phyloP scores from a whole-genome alignment of 805 yeast species.

The Metschnikowia proteae region DNA sequence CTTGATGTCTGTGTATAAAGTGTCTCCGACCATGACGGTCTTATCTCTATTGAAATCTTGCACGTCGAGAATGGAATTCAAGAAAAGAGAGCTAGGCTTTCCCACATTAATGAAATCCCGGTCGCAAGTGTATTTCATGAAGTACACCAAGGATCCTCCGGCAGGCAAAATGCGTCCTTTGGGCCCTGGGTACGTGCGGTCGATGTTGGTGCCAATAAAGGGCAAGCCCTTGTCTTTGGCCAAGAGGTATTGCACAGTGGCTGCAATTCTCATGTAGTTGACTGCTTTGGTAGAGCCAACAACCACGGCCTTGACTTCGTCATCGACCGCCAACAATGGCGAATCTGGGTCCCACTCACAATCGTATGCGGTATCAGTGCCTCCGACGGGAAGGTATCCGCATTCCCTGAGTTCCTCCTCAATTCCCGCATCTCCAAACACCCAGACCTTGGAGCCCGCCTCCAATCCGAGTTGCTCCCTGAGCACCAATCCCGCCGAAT shows the following conservation, averaged over 20 bases:
- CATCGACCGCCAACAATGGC: slow-evolving; percentile 30
- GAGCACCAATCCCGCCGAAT: slow-evolving; percentile 31
- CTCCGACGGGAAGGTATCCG: slow-evolving; percentile 36
- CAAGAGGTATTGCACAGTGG: slow-evolving; percentile 36
- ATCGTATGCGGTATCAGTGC: slow-evolving; percentile 28
- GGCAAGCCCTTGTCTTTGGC: slow-evolving; percentile 30
- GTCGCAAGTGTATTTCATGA: slow-evolving; percentile 33
- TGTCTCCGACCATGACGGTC: slow-evolving; percentile 41
- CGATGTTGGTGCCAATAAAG: slow-evolving; percentile 41
- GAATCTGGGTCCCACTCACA: slow-evolving; percentile 23
- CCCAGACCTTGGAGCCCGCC: slow-evolving; percentile 36
- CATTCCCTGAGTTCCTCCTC: slow-evolving; percentile 30
- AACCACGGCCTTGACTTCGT: slow-evolving; percentile 38
- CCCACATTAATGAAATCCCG: slow-evolving; percentile 36
- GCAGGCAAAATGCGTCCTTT: slow-evolving; percentile 37
- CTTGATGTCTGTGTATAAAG: slow-evolving; percentile 41
- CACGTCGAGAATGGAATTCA: slow-evolving; percentile 27
- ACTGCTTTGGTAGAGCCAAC: slow-evolving; percentile 38
- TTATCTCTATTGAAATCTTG: slow-evolving; percentile 25
- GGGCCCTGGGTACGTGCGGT: slow-evolving; percentile 38
- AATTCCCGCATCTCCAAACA: slow-evolving; percentile 38
- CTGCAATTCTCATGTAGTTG: slow-evolving; percentile 35
- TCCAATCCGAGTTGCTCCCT: slow-evolving; percentile 23
- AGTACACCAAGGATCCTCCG: slow-evolving; percentile 39
- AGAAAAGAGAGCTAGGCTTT: slow-evolving; percentile 32